Evolutionary conservation across 1,284 basidiomycete genomes (phyloP).

Genomic region (Cutaneotrichosporon spelunceum): DNA sequence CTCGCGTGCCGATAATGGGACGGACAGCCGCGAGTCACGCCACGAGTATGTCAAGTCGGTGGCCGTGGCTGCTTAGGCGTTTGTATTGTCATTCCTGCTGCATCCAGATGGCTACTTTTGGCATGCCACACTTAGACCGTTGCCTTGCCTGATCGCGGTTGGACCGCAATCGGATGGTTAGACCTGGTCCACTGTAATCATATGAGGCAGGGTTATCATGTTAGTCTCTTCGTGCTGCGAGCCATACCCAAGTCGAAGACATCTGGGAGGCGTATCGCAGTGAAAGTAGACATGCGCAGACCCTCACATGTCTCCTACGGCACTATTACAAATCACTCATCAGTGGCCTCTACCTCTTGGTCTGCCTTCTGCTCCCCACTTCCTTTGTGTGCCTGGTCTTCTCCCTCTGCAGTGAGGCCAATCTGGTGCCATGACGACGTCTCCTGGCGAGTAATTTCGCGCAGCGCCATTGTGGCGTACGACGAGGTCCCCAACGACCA

Average conservation of each 20-base stretch:
- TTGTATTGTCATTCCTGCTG: background rate
- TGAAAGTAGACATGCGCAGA: too few species aligned
- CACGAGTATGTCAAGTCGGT: conserved; percentile 58
- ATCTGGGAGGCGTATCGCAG: too few species aligned
- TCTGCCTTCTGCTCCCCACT: conserved; percentile 1
- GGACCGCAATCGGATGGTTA: too few species aligned
- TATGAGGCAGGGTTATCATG: too few species aligned
- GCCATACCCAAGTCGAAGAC: too few species aligned
- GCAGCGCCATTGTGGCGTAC: conserved; percentile 92
- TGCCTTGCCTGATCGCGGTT: too few species aligned
- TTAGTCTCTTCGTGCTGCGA: too few species aligned
- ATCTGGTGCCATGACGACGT: conserved; percentile 85
- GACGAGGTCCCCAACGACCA: conserved; percentile 78
- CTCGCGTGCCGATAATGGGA: conserved; percentile 59
- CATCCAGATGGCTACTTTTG: background rate
- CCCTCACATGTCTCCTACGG: background rate
- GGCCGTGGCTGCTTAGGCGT: conserved; percentile 3
- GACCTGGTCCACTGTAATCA: too few species aligned
- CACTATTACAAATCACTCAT: background rate
- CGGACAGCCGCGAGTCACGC: conserved; percentile 65
- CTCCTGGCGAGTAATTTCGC: conserved; percentile 88
- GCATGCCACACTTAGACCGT: background rate
- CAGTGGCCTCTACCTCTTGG: background rate
- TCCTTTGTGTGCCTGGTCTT: conserved; percentile 62
- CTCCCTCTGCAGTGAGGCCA: conserved; percentile 69